Evolutionary conservation across 2,329 filamentous ascomycete genomes (phyloP), one percentile per base, ranked within the genome.

Genomic region (Purpureocillium lavendulum): DNA sequence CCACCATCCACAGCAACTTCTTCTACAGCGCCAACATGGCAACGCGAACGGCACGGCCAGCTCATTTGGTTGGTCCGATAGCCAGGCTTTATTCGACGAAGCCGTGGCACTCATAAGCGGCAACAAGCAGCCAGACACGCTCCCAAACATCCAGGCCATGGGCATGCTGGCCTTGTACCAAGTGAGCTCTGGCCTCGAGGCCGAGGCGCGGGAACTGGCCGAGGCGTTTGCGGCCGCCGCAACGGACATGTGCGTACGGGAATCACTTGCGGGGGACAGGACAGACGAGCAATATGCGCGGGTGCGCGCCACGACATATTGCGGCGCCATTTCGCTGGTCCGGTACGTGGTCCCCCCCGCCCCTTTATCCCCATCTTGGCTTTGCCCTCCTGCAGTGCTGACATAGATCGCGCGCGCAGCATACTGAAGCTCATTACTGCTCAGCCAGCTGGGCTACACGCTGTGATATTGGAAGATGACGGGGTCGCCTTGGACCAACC

Each of bases 101-200:
- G 39, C 36, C 15, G 32, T 41, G 11, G n/a, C 15, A 5, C 10
- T 33, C 8, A 26, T 41, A 5, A n/a, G 14, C 9, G 13, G 33
- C 11, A 17, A 36, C 10, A 31, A 13, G 3, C 24, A 14, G 4
- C 6, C 16, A 9, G 7, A 14, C n/a, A 40, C 10, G 8, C 36
- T 47, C n/a, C 42, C 45, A 2, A 36, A 45, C 26, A 43, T 42
- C 9, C 45, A 47, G 30, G 34, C 45, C 4, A n/a, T 45, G 8
- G 45, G 42, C 6, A 39, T 47, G 6, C 35, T 47, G 6, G 33
- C 45, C 1, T 26, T 47, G 1, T 45, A 43, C 30, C 40, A 43
- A 15, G 30, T 47, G 7, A 34, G 35, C 8, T 35, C 34, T 28
- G 40, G 45, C 3, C 18, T 21, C 6, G 42, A 43, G 18, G 28